phyloP scores from a whole-genome alignment of 1,284 basidiomycete species.

The Sanghuangporus weigelae region DNA sequence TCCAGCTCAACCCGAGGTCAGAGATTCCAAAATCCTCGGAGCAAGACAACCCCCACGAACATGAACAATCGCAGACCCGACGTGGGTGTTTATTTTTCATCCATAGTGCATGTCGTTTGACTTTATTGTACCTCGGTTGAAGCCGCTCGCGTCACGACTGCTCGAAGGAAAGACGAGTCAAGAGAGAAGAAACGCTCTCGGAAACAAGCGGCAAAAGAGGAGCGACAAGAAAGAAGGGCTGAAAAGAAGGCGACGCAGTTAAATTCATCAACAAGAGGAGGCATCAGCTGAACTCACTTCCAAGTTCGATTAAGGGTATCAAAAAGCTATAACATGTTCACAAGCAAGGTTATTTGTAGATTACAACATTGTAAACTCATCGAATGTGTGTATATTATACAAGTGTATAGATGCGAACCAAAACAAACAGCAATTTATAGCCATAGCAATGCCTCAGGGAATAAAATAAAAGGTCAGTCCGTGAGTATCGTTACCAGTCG shows the following conservation, averaged over 20 bases:
- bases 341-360: neutral
- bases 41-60: constrained; percentile 20
- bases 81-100: constrained; percentile 3
- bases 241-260: constrained; percentile 81
- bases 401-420: neutral
- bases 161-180: constrained; percentile 75
- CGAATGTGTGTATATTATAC: constrained; percentile 8
- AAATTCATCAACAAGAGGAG: constrained; percentile 73
- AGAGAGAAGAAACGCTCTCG: constrained; percentile 85
- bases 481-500: constrained; percentile 38
- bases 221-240: constrained; percentile 66
- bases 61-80: constrained; percentile 21
- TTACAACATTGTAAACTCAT: neutral
- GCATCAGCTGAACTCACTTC: constrained; percentile 56
- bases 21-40: constrained; percentile 51
- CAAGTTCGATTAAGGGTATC: constrained; percentile 29
- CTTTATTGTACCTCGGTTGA: constrained; percentile 8
- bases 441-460: neutral
- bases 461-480: neutral
- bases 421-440: neutral
- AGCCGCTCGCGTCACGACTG: constrained; percentile 40
- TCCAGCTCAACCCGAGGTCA: constrained; percentile 67
- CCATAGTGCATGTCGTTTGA: neutral
- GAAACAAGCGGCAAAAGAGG: constrained; percentile 84
- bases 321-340: constrained; percentile 6